Conservation (phyloP, 2,329 filamentous ascomycete species). For the Dactylonectria macrodidyma region DNA sequence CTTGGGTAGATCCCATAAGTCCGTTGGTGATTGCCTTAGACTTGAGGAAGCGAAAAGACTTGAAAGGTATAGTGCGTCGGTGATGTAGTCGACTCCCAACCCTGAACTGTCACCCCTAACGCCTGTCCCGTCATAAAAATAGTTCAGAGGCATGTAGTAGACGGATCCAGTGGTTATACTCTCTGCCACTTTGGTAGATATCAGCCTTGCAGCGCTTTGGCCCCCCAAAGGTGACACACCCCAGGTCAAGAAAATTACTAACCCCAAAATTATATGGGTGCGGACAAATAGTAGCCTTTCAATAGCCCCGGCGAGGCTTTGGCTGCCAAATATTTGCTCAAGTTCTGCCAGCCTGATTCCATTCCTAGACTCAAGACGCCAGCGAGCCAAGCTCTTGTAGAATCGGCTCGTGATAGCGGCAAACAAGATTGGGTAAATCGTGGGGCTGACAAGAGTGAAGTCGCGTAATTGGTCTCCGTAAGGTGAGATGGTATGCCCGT, state of each 20-base stretch:
- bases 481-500: neutral
- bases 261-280: neutral
- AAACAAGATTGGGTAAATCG: conserved; percentile 32
- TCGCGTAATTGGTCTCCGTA: conserved; percentile 3
- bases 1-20: conserved; percentile 29
- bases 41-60: neutral
- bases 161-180: neutral
- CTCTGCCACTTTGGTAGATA: neutral
- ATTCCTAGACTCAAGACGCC: conserved; percentile 17
- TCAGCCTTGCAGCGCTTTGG: conserved; percentile 20
- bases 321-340: conserved; percentile 34
- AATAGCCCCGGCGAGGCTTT: conserved; percentile 24
- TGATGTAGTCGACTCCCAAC: neutral
- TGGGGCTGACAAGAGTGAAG: conserved; percentile 4
- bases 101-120: neutral
- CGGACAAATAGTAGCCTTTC: conserved; percentile 28
- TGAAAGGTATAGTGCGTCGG: conserved; percentile 7
- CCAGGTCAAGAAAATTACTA: conserved; percentile 18
- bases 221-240: conserved; percentile 28
- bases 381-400: conserved; percentile 25
- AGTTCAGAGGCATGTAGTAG: conserved; percentile 13
- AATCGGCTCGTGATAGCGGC: conserved; percentile 26
- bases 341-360: conserved; percentile 24
- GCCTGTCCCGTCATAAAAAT: neutral
- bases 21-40: conserved; percentile 7